Base-by-base conservation (phyloP, 352 stramenopile species). In the Phytophthora pseudosyringae region DNA sequence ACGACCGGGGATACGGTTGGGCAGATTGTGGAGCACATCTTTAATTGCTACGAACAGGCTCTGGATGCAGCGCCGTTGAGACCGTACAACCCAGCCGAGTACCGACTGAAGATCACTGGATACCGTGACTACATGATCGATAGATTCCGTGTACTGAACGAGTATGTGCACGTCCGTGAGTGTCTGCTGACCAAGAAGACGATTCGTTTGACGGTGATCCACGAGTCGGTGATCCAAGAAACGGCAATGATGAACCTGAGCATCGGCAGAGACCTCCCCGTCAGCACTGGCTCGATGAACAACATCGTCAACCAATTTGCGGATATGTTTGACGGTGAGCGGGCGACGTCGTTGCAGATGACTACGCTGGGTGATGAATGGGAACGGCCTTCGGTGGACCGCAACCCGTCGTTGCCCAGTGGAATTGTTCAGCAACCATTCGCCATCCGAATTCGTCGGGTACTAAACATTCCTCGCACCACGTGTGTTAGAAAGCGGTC, bases 41-140 rank as follows among this genome's bases (percentile, higher is more conserved):
- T 95, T 62, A 92, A 93, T 54, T 95, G 84, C 59, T 95, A 95
- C 77, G 86, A 92, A 59, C 81, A 91, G 59, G 79, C 77, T 15
- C 63, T 94, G 4, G 85, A 94, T 67, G 85, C 87, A 0, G 85
- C 86, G 0, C 85, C 87, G 8, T 67, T 95, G 55, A 73, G 73
- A 40, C 82, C 87, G 11, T 95, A 95, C 68, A 84, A 94, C 44
- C 85, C 85, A 6, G 77, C 73, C 31, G 83, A 96, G 65, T 96
- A 94, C 55, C 74, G 90, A 50, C 65, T 96, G 31, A 96, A 96
- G 66, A 88, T 96, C 28, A 96, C 80, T 9, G 86, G 88, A 21
- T 94, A 86, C 56, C 85, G 86, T 18, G 88, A 96, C 69, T 96
- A 92, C 50, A 82, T 96, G 76, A 88, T 94, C 33, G 88, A 96